phyloP scores from a whole-genome alignment of 1,284 basidiomycete genomes.

The Fomitopsis pinicola region DNA sequence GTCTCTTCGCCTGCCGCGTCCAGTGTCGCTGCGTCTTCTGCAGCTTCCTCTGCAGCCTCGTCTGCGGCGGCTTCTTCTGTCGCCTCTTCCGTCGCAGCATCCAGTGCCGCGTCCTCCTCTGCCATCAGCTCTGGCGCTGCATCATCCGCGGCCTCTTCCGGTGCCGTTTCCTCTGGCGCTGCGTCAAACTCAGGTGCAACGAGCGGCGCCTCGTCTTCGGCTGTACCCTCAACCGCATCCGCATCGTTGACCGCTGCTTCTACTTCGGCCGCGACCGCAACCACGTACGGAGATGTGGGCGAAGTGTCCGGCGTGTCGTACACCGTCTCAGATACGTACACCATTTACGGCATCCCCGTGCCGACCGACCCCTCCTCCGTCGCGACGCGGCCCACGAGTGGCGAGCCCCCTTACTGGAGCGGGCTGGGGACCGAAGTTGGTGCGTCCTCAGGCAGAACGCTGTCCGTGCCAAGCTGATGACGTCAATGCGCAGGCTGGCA shows the following conservation, averaged over 20 bases:
- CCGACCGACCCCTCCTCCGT: constrained; percentile 6
- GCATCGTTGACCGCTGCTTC: background rate
- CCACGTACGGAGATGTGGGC: constrained; percentile 3
- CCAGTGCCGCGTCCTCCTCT: background rate
- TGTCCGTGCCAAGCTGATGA: background rate
- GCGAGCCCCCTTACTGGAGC: constrained; percentile 15
- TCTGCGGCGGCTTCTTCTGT: background rate
- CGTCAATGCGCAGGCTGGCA: constrained; percentile 14
- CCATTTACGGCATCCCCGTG: constrained; percentile 5
- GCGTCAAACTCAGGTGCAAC: background rate
- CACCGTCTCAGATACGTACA: constrained; percentile 5
- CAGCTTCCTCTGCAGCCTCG: background rate
- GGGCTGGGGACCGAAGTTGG: constrained; percentile 21
- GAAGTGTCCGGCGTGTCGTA: constrained; percentile 7
- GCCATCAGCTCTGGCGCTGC: constrained; percentile 1
- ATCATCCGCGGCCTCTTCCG: constrained; percentile 2
- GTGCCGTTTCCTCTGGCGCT: background rate
- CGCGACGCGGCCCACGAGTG: constrained; percentile 6
- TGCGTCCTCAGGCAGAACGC: constrained; percentile 7
- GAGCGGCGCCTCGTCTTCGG: constrained; percentile 5
- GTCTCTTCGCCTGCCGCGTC: constrained; percentile 4
- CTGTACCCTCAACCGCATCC: constrained; percentile 5
- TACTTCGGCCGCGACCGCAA: constrained; percentile 1
- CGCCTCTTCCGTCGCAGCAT: background rate
- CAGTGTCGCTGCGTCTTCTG: background rate